Base-by-base conservation (phyloP, 208 protist species). In the Acanthamoeba culbertsoni region DNA sequence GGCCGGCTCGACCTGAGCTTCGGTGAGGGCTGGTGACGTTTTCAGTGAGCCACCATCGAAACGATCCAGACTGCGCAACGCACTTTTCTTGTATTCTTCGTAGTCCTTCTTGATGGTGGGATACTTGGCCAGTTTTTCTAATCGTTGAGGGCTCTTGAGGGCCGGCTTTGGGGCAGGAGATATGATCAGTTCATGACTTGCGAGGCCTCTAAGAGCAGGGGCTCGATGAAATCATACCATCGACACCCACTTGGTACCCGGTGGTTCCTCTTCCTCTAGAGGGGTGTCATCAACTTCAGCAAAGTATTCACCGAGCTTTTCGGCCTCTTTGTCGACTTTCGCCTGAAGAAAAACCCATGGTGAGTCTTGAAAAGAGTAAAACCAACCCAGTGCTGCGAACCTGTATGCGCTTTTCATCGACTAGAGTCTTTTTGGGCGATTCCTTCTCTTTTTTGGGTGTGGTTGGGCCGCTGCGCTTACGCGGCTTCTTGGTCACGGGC, bases 21-120 rank as follows among this genome's bases (percentile, higher is more conserved):
- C 75, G 45, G 43, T 57, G 43, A 86, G 75, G 2, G 75, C 75
- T 86, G 75, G 51, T 8, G 3, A 8, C 6, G 18, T 20, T 43
- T n/a, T 42, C 14, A 8, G 31, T 71, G 33, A n/a, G 31, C 62
- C 62, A n/a, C 20, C 18, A 37, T 59, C 16, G 14, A 59, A 59
- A 23, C 51, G 23, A 59, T n/a, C 51, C 26, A 48, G n/a, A 42
- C 35, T 23, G 43, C 3, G 10, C 7, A 26, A 42, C 20, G 71
- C 16, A 86, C 75, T 45, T 57, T 86, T 86, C 45, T 86, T 86
- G 75, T 86, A 86, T 45, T 86, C 75, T 26, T 86, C 46, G 10
- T 86, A 86, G 75, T 86, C 75, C n/a, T 86, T 86, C 43, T 40
- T 45, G 31, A 86, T 86, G 46, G 75, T 40, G 45, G 75, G 75